Percentiles rank a stretch among this genome's conserved stretches.
These are phyloP conservation scores for Termitomyces sp. DNA, from an alignment of 768 basidiomycete genomes.

Conservation along the genomic window DNA sequence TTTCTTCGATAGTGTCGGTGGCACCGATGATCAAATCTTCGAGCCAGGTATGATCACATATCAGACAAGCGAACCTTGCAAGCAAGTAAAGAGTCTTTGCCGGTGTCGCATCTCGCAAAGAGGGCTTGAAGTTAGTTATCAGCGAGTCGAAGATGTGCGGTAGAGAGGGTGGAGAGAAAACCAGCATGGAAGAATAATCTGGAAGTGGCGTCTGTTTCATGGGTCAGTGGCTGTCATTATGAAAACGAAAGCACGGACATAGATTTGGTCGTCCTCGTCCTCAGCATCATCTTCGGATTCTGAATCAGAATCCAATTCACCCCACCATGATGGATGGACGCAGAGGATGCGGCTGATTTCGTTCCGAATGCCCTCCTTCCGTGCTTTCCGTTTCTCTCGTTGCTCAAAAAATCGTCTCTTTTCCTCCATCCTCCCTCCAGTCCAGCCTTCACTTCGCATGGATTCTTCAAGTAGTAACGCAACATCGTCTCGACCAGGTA, in stretches of 20 bases:
- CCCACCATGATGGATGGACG: slow-evolving; percentile 67
- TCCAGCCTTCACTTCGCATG: slow-evolving; percentile 85
- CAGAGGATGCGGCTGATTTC: slow-evolving; percentile 56
- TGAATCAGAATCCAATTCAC: slow-evolving; percentile 42
- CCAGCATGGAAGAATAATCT: slow-evolving; percentile 88
- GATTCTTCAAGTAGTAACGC: slow-evolving; percentile 86
- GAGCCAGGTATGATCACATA: slow-evolving; percentile 89
- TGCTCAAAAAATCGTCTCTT: slow-evolving; percentile 60
- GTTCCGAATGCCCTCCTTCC: slow-evolving; percentile 55
- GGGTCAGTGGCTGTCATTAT: slow-evolving; percentile 4
- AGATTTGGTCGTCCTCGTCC: slow-evolving; percentile 40
- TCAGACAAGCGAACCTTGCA: slow-evolving; percentile 88
- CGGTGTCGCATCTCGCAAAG: slow-evolving; percentile 75
- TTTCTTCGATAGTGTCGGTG: slow-evolving; percentile 89
- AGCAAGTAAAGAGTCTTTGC: slow-evolving; percentile 91
- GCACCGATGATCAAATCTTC: slow-evolving; percentile 91
- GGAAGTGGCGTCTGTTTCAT: slow-evolving; percentile 56
- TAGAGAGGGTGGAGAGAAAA: slow-evolving; percentile 80
- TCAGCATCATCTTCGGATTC: slow-evolving; percentile 48
- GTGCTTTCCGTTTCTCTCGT: slow-evolving; percentile 50
- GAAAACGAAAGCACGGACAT: slow-evolving; percentile 38
- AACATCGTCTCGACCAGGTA: slow-evolving; percentile 83
- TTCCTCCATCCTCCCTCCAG: slow-evolving; percentile 72
- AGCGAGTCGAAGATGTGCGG: slow-evolving; percentile 80
- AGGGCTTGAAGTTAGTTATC: slow-evolving; percentile 72